Base-by-base conservation (phyloP, 2,329 filamentous ascomycete species). In the Botrytis cinerea region DNA sequence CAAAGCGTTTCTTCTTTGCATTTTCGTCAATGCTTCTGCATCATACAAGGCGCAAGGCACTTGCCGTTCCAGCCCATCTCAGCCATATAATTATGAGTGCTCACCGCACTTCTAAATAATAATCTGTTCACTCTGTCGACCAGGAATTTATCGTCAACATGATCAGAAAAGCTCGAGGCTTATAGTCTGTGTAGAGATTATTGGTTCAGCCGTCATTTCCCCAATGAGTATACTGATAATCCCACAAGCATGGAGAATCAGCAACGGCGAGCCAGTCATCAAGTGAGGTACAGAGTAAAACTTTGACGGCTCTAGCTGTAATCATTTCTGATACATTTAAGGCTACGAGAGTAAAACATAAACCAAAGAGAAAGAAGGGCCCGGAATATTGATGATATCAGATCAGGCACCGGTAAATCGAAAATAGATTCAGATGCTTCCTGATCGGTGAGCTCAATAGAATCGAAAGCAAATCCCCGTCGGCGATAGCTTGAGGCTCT, bases 391-490 rank as follows among this genome's bases (percentile, higher is more conserved):
- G 48, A 68, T 68, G 66, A 68, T 68, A 38, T 68, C 48, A 68
- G 66, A 68, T 68, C 66, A 68, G 66, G 66, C 66, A 68, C 25
- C 66, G 43, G 35, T 16, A 57, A 57, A 68, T 68, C 35, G 18
- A 43, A 43, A 68, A 20, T 68, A 57, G 35, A 22, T n/a, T 32
- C 10, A 12, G 16, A 32, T 43, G 6, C 25, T 25, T 25, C 35
- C 35, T 43, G 35, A 43, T 20, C 20, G 12, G 22, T 0, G 28
- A 32, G 2, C 4, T 68, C 7, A 6, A n/a, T 10, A 35, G 35
- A 28, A 57, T 40, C 32, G 64, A 40, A 66, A 22, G 16, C 0
- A 2, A n/a, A 14, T 51, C 14, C 3, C 28, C 45, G 25, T 6
- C 22, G 2, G n/a, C 4, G 48, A 68, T 57, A 68, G n/a, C 66